These are phyloP conservation scores for Aspergillus pseudoglaucus DNA, from an alignment of 2,329 filamentous ascomycete genomes.

Conservation along the genomic window DNA sequence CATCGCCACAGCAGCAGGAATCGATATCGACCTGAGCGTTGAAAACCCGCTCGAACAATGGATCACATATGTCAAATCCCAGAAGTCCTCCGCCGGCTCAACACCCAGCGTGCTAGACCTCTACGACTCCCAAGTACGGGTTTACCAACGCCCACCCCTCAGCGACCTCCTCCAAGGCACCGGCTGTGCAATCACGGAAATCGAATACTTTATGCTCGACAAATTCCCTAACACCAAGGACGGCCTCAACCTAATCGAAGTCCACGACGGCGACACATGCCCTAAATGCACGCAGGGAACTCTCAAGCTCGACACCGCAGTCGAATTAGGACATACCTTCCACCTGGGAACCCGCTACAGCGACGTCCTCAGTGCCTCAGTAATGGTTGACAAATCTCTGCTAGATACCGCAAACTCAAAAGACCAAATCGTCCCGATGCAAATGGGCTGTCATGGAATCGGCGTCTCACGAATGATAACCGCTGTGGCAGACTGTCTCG, in stretches of 20 bases:
- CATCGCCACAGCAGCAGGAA: slow-evolving; percentile 42
- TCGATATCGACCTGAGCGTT: slow-evolving; percentile 66
- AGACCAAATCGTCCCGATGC: slow-evolving; percentile 50
- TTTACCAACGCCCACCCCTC: slow-evolving; percentile 34
- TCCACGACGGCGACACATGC: slow-evolving; percentile 64
- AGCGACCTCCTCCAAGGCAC: slow-evolving; percentile 27
- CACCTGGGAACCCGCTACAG: slow-evolving; percentile 87
- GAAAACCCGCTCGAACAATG: slow-evolving; percentile 53
- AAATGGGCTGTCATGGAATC: slow-evolving; percentile 97
- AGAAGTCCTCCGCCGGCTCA: neutral
- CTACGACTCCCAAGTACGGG: slow-evolving; percentile 36
- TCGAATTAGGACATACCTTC: slow-evolving; percentile 94
- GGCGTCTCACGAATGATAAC: slow-evolving; percentile 86
- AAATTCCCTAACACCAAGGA: slow-evolving; percentile 34
- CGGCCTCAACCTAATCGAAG: slow-evolving; percentile 58
- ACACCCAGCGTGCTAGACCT: slow-evolving; percentile 30
- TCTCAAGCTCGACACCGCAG: slow-evolving; percentile 62
- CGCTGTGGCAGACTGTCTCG: slow-evolving; percentile 70
- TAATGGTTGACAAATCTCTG: slow-evolving; percentile 41
- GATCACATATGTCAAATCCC: slow-evolving; percentile 33
- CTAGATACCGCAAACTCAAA: slow-evolving; percentile 18
- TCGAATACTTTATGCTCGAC: slow-evolving; percentile 30
- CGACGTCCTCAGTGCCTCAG: slow-evolving; percentile 60
- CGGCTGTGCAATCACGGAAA: slow-evolving; percentile 20
- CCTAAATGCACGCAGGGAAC: slow-evolving; percentile 59